Evolutionary conservation across 805 yeast species (phyloP).

Genomic region (Saturnispora dispora): DNA sequence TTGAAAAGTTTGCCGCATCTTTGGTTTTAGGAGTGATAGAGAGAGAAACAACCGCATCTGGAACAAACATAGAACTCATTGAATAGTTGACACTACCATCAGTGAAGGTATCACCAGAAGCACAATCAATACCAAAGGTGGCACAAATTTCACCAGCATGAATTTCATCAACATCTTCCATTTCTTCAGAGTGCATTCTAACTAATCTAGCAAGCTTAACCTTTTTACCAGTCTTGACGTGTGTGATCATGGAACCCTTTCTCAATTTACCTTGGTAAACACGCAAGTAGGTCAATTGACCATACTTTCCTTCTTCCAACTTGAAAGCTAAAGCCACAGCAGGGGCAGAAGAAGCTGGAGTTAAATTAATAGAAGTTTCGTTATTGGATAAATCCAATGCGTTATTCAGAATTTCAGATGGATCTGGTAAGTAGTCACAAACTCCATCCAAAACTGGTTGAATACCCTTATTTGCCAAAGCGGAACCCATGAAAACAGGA

Average conservation of each 20-base stretch:
- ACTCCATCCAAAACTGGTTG: conserved; percentile 95
- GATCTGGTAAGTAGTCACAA: conserved; percentile 91
- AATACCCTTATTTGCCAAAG: conserved; percentile 90
- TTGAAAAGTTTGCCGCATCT: conserved; percentile 84
- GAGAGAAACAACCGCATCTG: conserved; percentile 95
- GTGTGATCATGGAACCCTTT: conserved; percentile 83
- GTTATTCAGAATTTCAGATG: conserved; percentile 83
- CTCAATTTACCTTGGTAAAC: conserved; percentile 93
- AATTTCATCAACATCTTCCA: conserved; percentile 95
- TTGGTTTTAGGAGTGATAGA: conserved; percentile 82
- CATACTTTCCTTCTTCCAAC: conserved; percentile 96
- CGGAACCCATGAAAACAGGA: conserved; percentile 99
- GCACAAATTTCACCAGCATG: conserved; percentile 99
- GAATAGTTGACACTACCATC: conserved; percentile 74
- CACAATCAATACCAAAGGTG: conserved; percentile 96
- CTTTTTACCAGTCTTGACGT: conserved; percentile 86
- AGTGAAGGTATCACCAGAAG: conserved; percentile 96
- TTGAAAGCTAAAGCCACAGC: conserved; percentile 98
- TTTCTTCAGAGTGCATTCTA: conserved; percentile 97
- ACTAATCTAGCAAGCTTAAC: conserved; percentile 89
- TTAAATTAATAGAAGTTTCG: conserved; percentile 62
- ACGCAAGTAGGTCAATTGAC: conserved; percentile 93
- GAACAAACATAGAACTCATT: conserved; percentile 97
- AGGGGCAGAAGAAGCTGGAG: conserved; percentile 66
- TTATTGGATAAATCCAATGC: conserved; percentile 67